Base-by-base conservation (phyloP, 768 basidiomycete species). In the Tricholoma bakamatsutake region DNA sequence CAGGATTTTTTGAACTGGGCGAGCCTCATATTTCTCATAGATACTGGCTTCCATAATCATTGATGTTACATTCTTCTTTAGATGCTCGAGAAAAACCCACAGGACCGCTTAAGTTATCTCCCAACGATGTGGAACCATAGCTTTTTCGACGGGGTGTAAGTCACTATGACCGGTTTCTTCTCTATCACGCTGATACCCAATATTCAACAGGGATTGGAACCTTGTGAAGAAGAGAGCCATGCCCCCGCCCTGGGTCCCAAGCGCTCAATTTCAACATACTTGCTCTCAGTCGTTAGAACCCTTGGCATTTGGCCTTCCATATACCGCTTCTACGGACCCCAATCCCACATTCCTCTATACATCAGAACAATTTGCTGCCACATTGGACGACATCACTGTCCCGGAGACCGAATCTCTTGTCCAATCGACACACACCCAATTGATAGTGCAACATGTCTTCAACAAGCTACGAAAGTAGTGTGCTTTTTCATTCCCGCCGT, bases 181-280 rank as follows among this genome's bases (percentile, higher is more conserved):
- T 12, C 7, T 52, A n/a, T 30, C n/a, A 9, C 21, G 2, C 34
- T 56, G 34, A 52, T 15, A 10, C 43, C 21, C 35, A 53, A 56
- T 63, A 57, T 50, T 46, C 65, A 37, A 57, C 45, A 53, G 62
- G 6, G 52, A 59, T 39, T 59, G 59, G 59, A n/a, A 54, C n/a
- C 55, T 48, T 21, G 57, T 66, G 47, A 55, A 56, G 24, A 34
- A 49, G 21, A 46, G 18, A 13, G 21, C 42, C 15, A 6, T 56
- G 5, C 21, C 37, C 8, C 48, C 59, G 12, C 59, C 59, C 1
- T 59, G 59, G 59, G 27, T 54, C 15, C 59, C 59, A 2, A 30
- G 48, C 5, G 2, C 24, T 15, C 47, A 56, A 5, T 42, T 47
- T 28, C 30, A 50, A 12, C 39, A 39, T 13, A 47, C 43, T 7